phyloP scores from a whole-genome alignment of 2,329 filamentous ascomycete genomes.

The Rhynchosporium graminicola region DNA sequence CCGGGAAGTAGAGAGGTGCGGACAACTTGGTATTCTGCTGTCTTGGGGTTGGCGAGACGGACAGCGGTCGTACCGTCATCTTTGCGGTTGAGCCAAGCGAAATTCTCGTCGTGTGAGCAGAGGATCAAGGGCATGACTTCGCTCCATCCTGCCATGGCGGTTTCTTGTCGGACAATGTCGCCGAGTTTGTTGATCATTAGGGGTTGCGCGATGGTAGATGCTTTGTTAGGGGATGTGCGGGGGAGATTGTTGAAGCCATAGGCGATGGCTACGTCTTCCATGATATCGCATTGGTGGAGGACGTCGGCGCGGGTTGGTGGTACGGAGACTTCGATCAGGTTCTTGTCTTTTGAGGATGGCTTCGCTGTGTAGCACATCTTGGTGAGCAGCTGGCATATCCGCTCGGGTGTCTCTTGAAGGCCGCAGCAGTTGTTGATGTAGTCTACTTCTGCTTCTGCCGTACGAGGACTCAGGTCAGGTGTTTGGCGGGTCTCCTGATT shows the following conservation, averaged over 20 bases:
- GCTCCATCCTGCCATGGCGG: slow-evolving; percentile 92
- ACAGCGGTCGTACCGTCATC: slow-evolving; percentile 84
- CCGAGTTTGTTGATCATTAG: slow-evolving; percentile 90
- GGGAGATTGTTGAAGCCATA: slow-evolving; percentile 98
- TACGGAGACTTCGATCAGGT: slow-evolving; percentile 77
- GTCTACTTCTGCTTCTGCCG: slow-evolving; percentile 79
- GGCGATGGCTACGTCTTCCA: slow-evolving; percentile 96
- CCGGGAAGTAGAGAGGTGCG: slow-evolving; percentile 84
- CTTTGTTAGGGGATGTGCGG: slow-evolving; percentile 81
- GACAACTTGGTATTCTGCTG: slow-evolving; percentile 88
- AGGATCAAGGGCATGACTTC: slow-evolving; percentile 96
- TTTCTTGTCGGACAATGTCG: slow-evolving; percentile 86
- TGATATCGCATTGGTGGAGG: slow-evolving; percentile 94
- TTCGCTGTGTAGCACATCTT: slow-evolving; percentile 88
- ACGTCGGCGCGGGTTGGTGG: slow-evolving; percentile 92
- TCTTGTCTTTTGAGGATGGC: slow-evolving; percentile 68
- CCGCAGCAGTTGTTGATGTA: slow-evolving; percentile 96
- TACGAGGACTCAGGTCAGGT: slow-evolving; percentile 76
- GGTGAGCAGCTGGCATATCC: slow-evolving; percentile 76
- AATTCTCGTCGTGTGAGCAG: slow-evolving; percentile 98
- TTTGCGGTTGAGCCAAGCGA: slow-evolving; percentile 86
- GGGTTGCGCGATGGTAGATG: slow-evolving; percentile 82
- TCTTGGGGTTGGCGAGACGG: slow-evolving; percentile 89
- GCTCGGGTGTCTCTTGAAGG: slow-evolving; percentile 69
- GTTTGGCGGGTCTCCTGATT: slow-evolving; percentile 81